Evolutionary conservation across 306 rosid genomes (phyloP).

Genomic region (Rosa chinensis): DNA sequence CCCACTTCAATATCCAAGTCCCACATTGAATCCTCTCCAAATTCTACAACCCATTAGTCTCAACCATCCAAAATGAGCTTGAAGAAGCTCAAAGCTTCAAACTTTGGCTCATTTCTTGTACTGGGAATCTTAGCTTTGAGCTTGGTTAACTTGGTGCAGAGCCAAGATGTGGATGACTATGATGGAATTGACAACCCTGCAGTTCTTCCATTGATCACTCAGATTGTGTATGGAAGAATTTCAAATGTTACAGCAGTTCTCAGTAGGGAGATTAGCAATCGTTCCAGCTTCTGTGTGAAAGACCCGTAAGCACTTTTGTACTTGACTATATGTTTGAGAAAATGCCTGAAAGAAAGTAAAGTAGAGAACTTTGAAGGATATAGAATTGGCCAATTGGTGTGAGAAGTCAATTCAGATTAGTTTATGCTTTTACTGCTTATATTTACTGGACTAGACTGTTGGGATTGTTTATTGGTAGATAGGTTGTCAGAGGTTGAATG

Average conservation of each 20-base stretch:
- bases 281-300: constrained; percentile 72
- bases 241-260: constrained; percentile 67
- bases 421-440: neutral
- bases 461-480: neutral
- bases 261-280: constrained; percentile 43
- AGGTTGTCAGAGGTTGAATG: neutral
- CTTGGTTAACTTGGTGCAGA: constrained; percentile 32
- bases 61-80: constrained; percentile 29
- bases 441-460: neutral
- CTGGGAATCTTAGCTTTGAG: constrained; percentile 39
- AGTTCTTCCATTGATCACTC: constrained; percentile 64
- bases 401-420: constrained; percentile 1
- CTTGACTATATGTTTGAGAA: constrained; percentile 4
- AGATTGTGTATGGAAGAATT: constrained; percentile 50
- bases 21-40: constrained; percentile 10
- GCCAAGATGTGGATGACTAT: constrained; percentile 58
- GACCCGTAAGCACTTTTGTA: constrained; percentile 55
- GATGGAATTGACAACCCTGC: constrained; percentile 53
- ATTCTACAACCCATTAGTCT: constrained; percentile 1
- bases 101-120: constrained; percentile 16
- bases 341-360: neutral
- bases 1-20: constrained; percentile 14
- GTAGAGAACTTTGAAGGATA: neutral
- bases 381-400: constrained; percentile 6
- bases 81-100: constrained; percentile 17